These are phyloP conservation scores for Clavispora santaluciae DNA, from an alignment of 805 yeast species.

Conservation along the genomic window DNA sequence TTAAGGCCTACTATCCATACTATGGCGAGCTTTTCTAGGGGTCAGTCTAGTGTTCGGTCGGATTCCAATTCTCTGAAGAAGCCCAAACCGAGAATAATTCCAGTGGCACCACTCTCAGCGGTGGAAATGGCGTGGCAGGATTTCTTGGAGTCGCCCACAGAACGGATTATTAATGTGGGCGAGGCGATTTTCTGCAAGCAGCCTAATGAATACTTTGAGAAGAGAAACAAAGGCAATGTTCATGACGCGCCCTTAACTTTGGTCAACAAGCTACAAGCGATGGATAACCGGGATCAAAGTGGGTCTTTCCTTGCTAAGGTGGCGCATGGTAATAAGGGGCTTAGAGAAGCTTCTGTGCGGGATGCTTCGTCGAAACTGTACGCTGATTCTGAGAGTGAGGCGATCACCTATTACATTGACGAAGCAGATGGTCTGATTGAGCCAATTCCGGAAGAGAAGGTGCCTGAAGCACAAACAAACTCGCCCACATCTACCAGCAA, in stretches of 20 bases:
- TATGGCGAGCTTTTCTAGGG: constrained; percentile 19
- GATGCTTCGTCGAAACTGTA: neutral
- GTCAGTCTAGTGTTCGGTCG: neutral
- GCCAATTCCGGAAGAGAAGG: constrained; percentile 7
- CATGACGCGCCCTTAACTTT: constrained; percentile 55
- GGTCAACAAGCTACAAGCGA: constrained; percentile 20
- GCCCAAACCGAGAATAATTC: constrained; percentile 26
- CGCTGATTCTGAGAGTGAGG: constrained; percentile 8
- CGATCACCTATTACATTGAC: constrained; percentile 9
- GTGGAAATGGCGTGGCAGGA: constrained; percentile 58
- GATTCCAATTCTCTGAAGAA: constrained; percentile 5
- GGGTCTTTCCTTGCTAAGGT: constrained; percentile 34
- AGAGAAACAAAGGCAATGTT: constrained; percentile 50
- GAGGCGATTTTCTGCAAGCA: constrained; percentile 34
- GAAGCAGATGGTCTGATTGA: constrained; percentile 1
- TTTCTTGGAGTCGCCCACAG: constrained; percentile 51
- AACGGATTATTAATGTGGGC: constrained; percentile 40
- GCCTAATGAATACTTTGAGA: constrained; percentile 49
- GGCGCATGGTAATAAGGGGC: constrained; percentile 25
- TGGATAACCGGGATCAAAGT: constrained; percentile 12
- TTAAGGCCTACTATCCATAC: constrained; percentile 47
- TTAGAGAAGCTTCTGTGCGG: constrained; percentile 6
- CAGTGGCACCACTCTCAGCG: constrained; percentile 44
- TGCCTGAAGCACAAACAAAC: constrained; percentile 1
- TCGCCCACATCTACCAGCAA: constrained; percentile 1